These are phyloP conservation scores for Cornus suecica DNA, from an alignment of 148 eudicot species.

Conservation along the genomic window DNA sequence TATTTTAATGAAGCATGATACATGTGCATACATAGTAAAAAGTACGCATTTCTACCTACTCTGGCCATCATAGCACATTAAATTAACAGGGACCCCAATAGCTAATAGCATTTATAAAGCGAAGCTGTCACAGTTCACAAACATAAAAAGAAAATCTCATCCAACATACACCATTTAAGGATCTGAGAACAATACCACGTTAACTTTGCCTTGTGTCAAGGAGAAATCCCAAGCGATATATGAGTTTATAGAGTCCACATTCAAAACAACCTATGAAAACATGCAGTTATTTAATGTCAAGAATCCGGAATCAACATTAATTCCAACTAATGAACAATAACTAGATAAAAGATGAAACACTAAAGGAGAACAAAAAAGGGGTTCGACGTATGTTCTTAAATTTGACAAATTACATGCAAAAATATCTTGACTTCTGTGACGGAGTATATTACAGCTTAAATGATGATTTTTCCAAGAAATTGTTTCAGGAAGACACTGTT, in stretches of 20 bases:
- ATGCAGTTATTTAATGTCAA: constrained; percentile 3
- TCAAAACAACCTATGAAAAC: constrained; percentile 60
- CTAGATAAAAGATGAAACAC: neutral
- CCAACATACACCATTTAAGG: neutral
- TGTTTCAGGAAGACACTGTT: no score
- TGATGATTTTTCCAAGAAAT: no score
- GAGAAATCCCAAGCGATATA: constrained; percentile 98
- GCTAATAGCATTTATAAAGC: no score
- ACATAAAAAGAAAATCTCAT: neutral
- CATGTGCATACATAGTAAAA: no score
- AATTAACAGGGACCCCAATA: no score
- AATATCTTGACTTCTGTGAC: no score
- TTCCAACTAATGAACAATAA: neutral
- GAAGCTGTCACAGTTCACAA: neutral
- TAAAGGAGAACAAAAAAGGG: no score
- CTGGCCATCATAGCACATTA: no score
- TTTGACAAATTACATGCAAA: no score
- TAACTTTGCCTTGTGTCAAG: constrained; percentile 70
- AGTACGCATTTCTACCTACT: no score
- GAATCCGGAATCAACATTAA: neutral
- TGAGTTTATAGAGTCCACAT: constrained; percentile 81
- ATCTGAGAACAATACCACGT: constrained; percentile 47
- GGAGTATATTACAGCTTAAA: no score
- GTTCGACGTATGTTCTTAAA: no score
- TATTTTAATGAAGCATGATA: neutral